A percentile compares a stretch with the other conserved stretches of the same genome.
Evolutionary conservation across 345 rosid species (phyloP).

Genomic region (Populus alba): DNA sequence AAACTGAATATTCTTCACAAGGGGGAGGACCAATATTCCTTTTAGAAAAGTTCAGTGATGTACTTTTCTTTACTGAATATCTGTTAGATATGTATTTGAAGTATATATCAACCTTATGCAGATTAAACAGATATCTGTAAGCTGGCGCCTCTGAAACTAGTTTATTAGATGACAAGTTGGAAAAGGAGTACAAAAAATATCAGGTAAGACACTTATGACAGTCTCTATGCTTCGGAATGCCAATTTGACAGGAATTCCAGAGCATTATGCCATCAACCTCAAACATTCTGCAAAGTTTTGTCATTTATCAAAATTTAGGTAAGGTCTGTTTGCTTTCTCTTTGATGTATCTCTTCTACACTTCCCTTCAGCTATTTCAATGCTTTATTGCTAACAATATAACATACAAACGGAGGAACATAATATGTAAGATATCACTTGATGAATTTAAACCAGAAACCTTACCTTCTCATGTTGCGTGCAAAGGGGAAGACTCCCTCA

Average conservation of each 20-base stretch:
- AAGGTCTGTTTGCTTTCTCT: too few species aligned
- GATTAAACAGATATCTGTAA: too few species aligned
- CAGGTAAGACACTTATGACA: not conserved
- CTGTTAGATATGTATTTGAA: too few species aligned
- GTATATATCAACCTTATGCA: too few species aligned
- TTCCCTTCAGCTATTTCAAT: not conserved
- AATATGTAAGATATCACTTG: not conserved
- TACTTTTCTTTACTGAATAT: not conserved
- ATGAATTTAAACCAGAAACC: constrained; percentile 10
- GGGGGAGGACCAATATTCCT: too few species aligned
- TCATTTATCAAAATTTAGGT: not conserved
- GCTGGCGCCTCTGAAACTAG: too few species aligned
- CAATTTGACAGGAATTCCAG: too few species aligned
- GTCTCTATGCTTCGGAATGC: too few species aligned
- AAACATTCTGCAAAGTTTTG: not conserved
- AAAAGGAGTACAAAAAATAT: too few species aligned
- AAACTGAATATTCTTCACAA: too few species aligned
- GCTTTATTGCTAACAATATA: not conserved
- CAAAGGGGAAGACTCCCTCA: not conserved
- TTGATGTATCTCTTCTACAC: not conserved
- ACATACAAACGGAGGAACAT: not conserved
- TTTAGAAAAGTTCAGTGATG: not conserved
- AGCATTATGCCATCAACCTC: not conserved
- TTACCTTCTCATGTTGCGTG: constrained; percentile 13
- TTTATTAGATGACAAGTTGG: too few species aligned